phyloP scores from a whole-genome alignment of 139 green algal species.

The Micromonas commoda region DNA sequence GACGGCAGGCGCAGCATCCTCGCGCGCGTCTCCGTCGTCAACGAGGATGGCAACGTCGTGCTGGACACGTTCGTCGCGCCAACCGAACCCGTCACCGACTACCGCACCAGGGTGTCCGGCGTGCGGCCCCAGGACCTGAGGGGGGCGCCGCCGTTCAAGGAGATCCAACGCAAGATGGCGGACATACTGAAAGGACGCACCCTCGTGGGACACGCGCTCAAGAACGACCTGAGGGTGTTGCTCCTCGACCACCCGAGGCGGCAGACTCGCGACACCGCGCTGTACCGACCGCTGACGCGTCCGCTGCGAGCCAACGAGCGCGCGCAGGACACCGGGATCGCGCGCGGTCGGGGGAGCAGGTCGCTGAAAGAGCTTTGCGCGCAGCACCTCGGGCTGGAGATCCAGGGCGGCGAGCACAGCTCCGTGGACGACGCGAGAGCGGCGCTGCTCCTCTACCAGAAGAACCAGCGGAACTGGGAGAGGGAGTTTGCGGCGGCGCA shows the following conservation, averaged over 20 bases:
- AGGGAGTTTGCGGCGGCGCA: no score
- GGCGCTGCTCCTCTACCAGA: conserved; percentile 49
- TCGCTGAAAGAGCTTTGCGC: not conserved
- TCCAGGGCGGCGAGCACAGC: conserved; percentile 52
- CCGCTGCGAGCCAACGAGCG: conserved; percentile 15
- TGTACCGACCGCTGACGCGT: conserved; percentile 29
- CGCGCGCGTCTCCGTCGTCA: conserved; percentile 72
- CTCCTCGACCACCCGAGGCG: conserved; percentile 68
- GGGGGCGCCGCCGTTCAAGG: conserved; percentile 42
- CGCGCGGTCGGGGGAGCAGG: not conserved
- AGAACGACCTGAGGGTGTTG: conserved; percentile 76
- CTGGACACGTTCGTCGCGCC: conserved; percentile 62
- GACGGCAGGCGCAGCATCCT: conserved; percentile 51
- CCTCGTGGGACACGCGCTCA: conserved; percentile 77
- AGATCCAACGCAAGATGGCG: conserved; percentile 41
- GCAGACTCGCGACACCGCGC: conserved; percentile 52
- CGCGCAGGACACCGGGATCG: not conserved
- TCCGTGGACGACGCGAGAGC: conserved; percentile 55
- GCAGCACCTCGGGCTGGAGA: conserved; percentile 59
- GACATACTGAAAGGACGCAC: conserved; percentile 55
- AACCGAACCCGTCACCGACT: conserved; percentile 52
- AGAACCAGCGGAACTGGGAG: conserved; percentile 20
- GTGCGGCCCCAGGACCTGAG: conserved; percentile 52
- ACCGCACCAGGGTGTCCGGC: conserved; percentile 51
- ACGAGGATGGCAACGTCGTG: conserved; percentile 67